Conservation (phyloP, 306 rosid species). For the Malus sieversii region DNA sequence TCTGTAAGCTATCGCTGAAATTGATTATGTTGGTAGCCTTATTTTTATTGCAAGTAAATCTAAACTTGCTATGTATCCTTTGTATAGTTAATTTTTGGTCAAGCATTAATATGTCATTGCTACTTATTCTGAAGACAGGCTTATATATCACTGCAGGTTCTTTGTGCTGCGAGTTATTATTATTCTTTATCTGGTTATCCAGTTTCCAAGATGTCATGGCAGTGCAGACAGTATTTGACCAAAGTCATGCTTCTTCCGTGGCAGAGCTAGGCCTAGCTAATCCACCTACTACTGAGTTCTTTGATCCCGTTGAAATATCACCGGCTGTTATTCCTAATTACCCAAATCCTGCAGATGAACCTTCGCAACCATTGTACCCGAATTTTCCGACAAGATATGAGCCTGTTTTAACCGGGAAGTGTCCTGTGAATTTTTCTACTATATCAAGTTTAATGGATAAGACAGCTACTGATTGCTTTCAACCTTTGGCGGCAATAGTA, state of each 20-base stretch:
- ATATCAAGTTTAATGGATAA: conserved; percentile 64
- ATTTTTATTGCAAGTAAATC: not conserved
- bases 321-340: conserved; percentile 81
- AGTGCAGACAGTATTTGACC: conserved; percentile 31
- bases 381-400: conserved; percentile 69
- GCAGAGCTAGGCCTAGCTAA: conserved; percentile 40
- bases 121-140: conserved; percentile 18
- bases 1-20: not conserved
- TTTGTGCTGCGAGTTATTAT: conserved; percentile 49
- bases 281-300: conserved; percentile 60
- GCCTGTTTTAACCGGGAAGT: conserved; percentile 82
- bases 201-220: conserved; percentile 56
- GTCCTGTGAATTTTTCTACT: conserved; percentile 79
- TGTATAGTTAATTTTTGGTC: not conserved
- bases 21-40: not conserved
- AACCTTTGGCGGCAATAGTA: conserved; percentile 76
- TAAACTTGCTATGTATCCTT: not conserved
- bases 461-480: conserved; percentile 84
- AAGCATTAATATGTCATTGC: not conserved
- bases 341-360: conserved; percentile 47
- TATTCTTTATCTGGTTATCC: conserved; percentile 60
- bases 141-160: conserved; percentile 56
- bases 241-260: conserved; percentile 27
- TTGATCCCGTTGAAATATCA: conserved; percentile 90
- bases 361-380: conserved; percentile 87